Evolutionary conservation across 768 basidiomycete species (phyloP).

Genomic region (Neoboletus magnificus): DNA sequence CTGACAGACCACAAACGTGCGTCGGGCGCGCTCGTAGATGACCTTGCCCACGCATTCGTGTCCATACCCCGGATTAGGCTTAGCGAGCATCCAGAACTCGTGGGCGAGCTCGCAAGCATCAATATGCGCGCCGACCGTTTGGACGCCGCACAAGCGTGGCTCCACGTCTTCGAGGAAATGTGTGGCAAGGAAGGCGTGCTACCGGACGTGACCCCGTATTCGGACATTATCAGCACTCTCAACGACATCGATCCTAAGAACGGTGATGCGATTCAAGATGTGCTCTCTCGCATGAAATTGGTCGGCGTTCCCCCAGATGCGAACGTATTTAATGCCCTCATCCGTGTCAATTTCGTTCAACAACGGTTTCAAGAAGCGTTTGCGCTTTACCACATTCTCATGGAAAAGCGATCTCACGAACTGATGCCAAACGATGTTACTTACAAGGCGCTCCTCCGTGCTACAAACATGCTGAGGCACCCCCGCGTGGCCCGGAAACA

Average conservation of each 20-base stretch:
- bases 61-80: constrained; percentile 17
- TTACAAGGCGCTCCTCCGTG: constrained; percentile 43
- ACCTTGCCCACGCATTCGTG: constrained; percentile 20
- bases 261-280: constrained; percentile 28
- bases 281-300: constrained; percentile 40
- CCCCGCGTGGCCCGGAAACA: constrained; percentile 24
- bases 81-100: constrained; percentile 30
- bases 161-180: constrained; percentile 23
- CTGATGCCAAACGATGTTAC: constrained; percentile 43
- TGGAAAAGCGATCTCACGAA: constrained; percentile 28
- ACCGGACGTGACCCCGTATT: constrained; percentile 33
- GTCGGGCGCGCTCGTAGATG: constrained; percentile 18
- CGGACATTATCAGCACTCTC: constrained; percentile 38
- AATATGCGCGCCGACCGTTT: constrained; percentile 34
- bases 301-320: constrained; percentile 38
- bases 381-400: constrained; percentile 41
- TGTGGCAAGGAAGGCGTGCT: constrained; percentile 16
- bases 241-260: constrained; percentile 31
- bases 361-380: constrained; percentile 38
- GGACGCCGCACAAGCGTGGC: constrained; percentile 29
- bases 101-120: constrained; percentile 38
- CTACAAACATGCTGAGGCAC: constrained; percentile 15
- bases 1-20: constrained; percentile 13
- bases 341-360: constrained; percentile 37
- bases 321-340: constrained; percentile 47